Conservation (phyloP, 2,329 filamentous ascomycete genomes). For the Calonectria fujianensis region DNA sequence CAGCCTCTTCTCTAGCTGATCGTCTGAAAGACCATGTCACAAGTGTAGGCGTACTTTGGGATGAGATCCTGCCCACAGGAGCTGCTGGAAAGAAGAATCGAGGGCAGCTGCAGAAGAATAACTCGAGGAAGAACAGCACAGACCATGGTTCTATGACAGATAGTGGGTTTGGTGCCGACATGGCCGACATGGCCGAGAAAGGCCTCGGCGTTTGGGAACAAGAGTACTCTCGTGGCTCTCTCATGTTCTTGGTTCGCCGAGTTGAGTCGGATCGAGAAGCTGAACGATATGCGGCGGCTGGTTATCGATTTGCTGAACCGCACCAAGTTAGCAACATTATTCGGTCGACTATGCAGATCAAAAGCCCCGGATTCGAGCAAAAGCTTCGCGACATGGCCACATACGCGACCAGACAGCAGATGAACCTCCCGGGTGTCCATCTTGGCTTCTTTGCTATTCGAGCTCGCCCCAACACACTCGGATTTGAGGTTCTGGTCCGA, state of each 20-base stretch:
- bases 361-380: constrained; percentile 74
- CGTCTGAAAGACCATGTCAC: constrained; percentile 78
- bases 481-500: constrained; percentile 79
- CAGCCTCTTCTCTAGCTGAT: constrained; percentile 83
- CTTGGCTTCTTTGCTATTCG: constrained; percentile 75
- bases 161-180: constrained; percentile 55
- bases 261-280: constrained; percentile 75
- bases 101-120: constrained; percentile 45
- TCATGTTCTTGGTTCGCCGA: constrained; percentile 85
- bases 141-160: constrained; percentile 45
- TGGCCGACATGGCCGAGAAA: constrained; percentile 65
- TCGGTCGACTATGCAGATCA: constrained; percentile 84
- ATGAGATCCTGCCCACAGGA: constrained; percentile 83
- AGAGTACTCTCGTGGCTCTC: constrained; percentile 81
- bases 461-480: constrained; percentile 69
- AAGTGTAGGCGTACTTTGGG: constrained; percentile 82
- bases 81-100: constrained; percentile 54
- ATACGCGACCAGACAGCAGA: constrained; percentile 69
- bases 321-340: constrained; percentile 82
- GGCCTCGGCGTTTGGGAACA: constrained; percentile 56
- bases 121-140: constrained; percentile 37
- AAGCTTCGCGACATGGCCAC: constrained; percentile 79
- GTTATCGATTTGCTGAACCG: constrained; percentile 85
- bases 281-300: constrained; percentile 79
- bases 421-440: constrained; percentile 72